Evolutionary conservation across 805 yeast genomes (phyloP).

Genomic region (Candida koratica): DNA sequence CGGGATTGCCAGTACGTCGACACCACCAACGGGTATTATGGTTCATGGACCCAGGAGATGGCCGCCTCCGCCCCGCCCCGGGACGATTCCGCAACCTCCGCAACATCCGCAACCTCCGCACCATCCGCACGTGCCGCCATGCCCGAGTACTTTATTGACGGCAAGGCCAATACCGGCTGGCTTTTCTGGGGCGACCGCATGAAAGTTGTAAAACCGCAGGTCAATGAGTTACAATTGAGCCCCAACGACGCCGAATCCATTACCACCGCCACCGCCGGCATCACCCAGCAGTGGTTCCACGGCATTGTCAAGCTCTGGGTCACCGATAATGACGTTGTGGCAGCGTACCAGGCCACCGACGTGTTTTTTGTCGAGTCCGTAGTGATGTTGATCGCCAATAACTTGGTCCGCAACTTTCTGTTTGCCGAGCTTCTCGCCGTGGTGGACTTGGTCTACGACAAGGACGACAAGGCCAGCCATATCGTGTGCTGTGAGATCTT

Average conservation of each 20-base stretch:
- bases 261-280: constrained; percentile 35
- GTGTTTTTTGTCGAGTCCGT: constrained; percentile 55
- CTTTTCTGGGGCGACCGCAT: constrained; percentile 66
- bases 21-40: constrained; percentile 37
- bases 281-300: constrained; percentile 59
- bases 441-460: constrained; percentile 48
- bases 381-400: constrained; percentile 46
- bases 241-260: constrained; percentile 41
- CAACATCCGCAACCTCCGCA: no score
- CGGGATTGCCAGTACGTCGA: constrained; percentile 40
- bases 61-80: constrained; percentile 41
- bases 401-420: constrained; percentile 37
- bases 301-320: constrained; percentile 48
- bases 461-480: constrained; percentile 71
- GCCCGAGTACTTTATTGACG: constrained; percentile 57
- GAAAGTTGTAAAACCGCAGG: constrained; percentile 41
- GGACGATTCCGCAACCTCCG: no score
- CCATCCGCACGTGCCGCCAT: no score
- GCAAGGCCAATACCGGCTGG: constrained; percentile 59
- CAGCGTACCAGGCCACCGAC: constrained; percentile 62
- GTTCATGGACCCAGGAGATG: constrained; percentile 50
- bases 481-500: constrained; percentile 69
- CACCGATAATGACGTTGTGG: constrained; percentile 64
- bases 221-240: constrained; percentile 24
- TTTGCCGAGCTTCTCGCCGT: constrained; percentile 52